A percentile compares a stretch with the other conserved stretches of the same genome.
Conservation (phyloP, 2,329 filamentous ascomycete genomes). For the Trichoderma gracile region DNA sequence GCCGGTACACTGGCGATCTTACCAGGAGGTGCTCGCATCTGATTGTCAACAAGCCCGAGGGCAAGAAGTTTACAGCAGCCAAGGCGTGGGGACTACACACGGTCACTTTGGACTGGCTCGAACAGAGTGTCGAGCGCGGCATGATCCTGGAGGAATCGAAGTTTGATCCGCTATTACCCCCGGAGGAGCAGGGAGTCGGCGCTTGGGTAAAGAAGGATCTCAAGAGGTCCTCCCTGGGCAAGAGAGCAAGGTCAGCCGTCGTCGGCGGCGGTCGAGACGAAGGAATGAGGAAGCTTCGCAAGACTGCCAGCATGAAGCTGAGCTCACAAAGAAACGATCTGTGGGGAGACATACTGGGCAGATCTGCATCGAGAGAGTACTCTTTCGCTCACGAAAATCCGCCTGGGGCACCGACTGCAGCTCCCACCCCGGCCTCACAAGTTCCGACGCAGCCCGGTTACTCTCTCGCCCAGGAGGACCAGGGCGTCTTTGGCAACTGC, state of each 20-base stretch:
- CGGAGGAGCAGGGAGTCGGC: conserved; percentile 70
- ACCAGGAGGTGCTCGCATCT: conserved; percentile 86
- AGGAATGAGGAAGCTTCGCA: conserved; percentile 77
- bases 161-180: conserved; percentile 74
- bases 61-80: conserved; percentile 90
- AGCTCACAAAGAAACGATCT: conserved; percentile 76
- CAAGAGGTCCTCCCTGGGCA: conserved; percentile 53
- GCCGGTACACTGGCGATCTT: conserved; percentile 82
- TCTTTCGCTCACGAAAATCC: conserved; percentile 36
- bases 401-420: neutral
- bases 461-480: conserved; percentile 23
- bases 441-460: conserved; percentile 25
- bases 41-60: conserved; percentile 74
- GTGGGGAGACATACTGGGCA: conserved; percentile 85
- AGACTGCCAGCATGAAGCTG: conserved; percentile 82
- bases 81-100: conserved; percentile 76
- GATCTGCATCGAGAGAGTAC: conserved; percentile 40
- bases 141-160: conserved; percentile 88
- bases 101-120: conserved; percentile 82
- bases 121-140: conserved; percentile 77
- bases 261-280: conserved; percentile 45
- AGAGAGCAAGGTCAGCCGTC: conserved; percentile 57
- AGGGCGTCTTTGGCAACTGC: conserved; percentile 55
- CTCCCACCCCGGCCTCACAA: conserved; percentile 19
- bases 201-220: conserved; percentile 65